Evolutionary conservation across 208 protist species (phyloP), one percentile per base, ranked within the genome.

Genomic region (Trypanosoma avium): DNA sequence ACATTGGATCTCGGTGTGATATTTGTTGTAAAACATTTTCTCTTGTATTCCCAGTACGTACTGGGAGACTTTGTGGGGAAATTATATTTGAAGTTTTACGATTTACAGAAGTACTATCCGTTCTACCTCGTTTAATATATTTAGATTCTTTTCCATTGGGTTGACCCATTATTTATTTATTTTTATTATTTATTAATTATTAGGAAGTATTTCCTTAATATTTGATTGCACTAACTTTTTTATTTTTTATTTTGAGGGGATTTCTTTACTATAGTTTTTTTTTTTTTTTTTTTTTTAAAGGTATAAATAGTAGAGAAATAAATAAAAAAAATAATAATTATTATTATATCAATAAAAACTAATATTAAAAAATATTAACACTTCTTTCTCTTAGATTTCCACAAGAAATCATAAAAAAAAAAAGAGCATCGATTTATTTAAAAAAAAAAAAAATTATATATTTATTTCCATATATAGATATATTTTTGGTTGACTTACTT

Each of bases 81-180:
- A 4, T 22, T 3, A 21, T 26, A 35, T 7, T 4, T 1, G 42
- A 4, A 19, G 13, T 22, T 38, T 69, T 22, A 21, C 35, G 15
- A 26, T 1, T 1, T 32, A 67, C 19, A 32, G 40, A 21, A 7
- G 7, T 27, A 38, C 48, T 24, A 57, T 69, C 17, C 40, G 33
- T 1, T 53, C 50, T 32, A 56, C 48, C 24, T 36, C 48, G 50
- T 55, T 57, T 75, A 21, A 0, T 22, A 5, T 66, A 64, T 57
- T 81, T 86, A 12, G 65, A 43, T 36, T 91, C 84, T 66, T 84
- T 92, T 2, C 69, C 71, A 56, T 84, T 86, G 13, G 70, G 69
- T 66, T 92, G 85, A 2, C 85, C 85, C 85, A 92, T 92, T 3
- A 38, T 6, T 30, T 29, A 27, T 40, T n/a, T n/a, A n/a, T n/a